phyloP scores from a whole-genome alignment of 805 yeast species.

The Myxozyma geophila region DNA sequence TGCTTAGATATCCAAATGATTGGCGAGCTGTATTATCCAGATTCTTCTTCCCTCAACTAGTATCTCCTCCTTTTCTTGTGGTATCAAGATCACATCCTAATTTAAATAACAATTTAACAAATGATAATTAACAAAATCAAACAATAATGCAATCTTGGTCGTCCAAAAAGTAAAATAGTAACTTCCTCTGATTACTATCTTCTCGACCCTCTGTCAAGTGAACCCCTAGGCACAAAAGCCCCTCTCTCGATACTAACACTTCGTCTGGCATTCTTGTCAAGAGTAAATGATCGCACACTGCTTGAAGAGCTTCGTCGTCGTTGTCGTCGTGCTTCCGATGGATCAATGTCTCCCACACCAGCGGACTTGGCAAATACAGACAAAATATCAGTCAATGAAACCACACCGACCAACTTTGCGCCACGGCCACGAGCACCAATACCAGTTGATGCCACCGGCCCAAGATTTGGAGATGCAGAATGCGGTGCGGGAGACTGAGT shows the following conservation, averaged over 20 bases:
- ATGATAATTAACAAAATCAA: neutral
- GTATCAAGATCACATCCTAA: too few relatives aligned
- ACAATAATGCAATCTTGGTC: neutral
- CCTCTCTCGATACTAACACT: constrained; percentile 35
- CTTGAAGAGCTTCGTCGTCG: constrained; percentile 64
- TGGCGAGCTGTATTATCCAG: neutral
- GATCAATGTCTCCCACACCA: constrained; percentile 73
- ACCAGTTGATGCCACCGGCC: constrained; percentile 26
- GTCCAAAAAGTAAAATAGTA: neutral
- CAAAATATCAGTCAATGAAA: constrained; percentile 87
- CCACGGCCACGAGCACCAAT: constrained; percentile 46
- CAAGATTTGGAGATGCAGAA: constrained; percentile 37
- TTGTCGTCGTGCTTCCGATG: constrained; percentile 84
- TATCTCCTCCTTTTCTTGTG: neutral
- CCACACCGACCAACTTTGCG: constrained; percentile 87
- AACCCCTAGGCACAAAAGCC: constrained; percentile 18
- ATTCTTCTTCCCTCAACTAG: too few relatives aligned
- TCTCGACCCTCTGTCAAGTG: constrained; percentile 32
- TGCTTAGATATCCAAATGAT: neutral
- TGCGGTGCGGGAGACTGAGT: constrained; percentile 32
- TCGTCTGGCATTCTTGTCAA: constrained; percentile 27
- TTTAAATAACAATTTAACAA: neutral
- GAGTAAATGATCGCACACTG: constrained; percentile 35
- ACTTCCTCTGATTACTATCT: neutral
- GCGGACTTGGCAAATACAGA: constrained; percentile 76